Base-by-base conservation (phyloP, 257 asterid species). In the Striga asiatica region DNA sequence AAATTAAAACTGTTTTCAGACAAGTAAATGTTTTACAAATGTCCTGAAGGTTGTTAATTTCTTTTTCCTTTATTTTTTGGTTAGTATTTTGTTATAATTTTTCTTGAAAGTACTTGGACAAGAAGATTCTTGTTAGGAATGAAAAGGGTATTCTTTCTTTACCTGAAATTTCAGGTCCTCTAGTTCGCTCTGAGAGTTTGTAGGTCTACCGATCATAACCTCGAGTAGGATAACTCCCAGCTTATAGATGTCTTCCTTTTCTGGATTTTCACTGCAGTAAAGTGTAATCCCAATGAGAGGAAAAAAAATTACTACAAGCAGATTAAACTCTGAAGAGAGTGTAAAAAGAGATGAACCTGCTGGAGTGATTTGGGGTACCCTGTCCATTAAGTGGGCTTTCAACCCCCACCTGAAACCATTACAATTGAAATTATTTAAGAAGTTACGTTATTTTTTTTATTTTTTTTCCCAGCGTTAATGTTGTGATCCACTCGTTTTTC, bases 111-210 rank as follows among this genome's bases (percentile, higher is more conserved):
- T n/a, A n/a, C n/a, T n/a, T n/a, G n/a, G n/a, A 8, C 50, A 43
- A 17, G 17, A 42, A 16, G 14, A 42, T 11, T 23, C 12, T 42
- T 18, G 4, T 39, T 39, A 4, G 21, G 47, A 10, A 17, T 1
- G 12, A 42, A 16, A 6, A 0, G 23, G 3, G n/a, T n/a, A n/a
- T n/a, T 18, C 12, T 1, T 17, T 2, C 16, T 43, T 45, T 72
- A 85, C 97, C 97, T 89, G 85, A 62, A 75, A 74, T 55, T 71
- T 79, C 18, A 84, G 77, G 72, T 81, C 88, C 16, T 84, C 74
- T 51, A 75, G 16, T 55, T 92, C 92, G 17, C 77, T 76, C 8
- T 62, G 76, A n/a, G 93, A 83, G 35, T 55, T 78, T 67, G 72
- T 66, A 38, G 85, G 87, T 70, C 66, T 71, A 42, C 97, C 95